A percentile compares a stretch with the other conserved stretches of the same genome.
phyloP scores from a whole-genome alignment of 75 land plant genomes.

The Chamaecyparis obtusa region DNA sequence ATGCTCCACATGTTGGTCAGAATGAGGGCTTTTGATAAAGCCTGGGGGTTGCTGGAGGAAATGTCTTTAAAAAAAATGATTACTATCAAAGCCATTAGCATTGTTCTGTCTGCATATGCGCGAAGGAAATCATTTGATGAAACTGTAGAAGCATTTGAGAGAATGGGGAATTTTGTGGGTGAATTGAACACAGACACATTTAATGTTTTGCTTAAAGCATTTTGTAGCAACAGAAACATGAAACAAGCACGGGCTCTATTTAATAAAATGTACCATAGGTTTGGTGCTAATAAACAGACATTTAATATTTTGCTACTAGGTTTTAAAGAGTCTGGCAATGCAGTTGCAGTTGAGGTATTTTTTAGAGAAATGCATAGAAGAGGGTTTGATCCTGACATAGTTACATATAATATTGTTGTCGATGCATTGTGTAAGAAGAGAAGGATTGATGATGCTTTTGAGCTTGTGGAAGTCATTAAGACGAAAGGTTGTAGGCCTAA shows the following conservation, averaged over 20 bases:
- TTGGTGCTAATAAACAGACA: constrained; percentile 29
- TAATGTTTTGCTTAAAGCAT: constrained; percentile 52
- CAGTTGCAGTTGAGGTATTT: constrained; percentile 47
- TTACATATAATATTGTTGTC: constrained; percentile 54
- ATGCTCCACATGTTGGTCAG: constrained; percentile 48
- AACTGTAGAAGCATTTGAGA: constrained; percentile 46
- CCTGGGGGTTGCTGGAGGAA: constrained; percentile 33
- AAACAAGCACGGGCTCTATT: constrained; percentile 48
- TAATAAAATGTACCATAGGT: constrained; percentile 33
- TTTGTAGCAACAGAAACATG: constrained; percentile 44
- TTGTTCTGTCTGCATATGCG: constrained; percentile 36
- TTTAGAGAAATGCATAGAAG: constrained; percentile 52
- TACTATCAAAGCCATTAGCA: constrained; percentile 40
- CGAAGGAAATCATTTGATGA: constrained; percentile 34
- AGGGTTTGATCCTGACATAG: constrained; percentile 54
- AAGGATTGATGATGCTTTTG: constrained; percentile 41
- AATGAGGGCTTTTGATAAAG: constrained; percentile 35
- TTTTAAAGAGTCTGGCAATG: constrained; percentile 50
- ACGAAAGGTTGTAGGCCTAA: constrained; percentile 25
- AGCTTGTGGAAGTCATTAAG: constrained; percentile 50
- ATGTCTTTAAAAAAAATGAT: constrained; percentile 22
- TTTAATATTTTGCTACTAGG: constrained; percentile 63
- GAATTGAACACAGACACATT: constrained; percentile 41
- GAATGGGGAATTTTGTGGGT: constrained; percentile 30
- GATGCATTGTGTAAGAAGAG: constrained; percentile 68